Evolutionary conservation across 2,329 filamentous ascomycete genomes (phyloP).

Genomic region (Aspergillus awamori): DNA sequence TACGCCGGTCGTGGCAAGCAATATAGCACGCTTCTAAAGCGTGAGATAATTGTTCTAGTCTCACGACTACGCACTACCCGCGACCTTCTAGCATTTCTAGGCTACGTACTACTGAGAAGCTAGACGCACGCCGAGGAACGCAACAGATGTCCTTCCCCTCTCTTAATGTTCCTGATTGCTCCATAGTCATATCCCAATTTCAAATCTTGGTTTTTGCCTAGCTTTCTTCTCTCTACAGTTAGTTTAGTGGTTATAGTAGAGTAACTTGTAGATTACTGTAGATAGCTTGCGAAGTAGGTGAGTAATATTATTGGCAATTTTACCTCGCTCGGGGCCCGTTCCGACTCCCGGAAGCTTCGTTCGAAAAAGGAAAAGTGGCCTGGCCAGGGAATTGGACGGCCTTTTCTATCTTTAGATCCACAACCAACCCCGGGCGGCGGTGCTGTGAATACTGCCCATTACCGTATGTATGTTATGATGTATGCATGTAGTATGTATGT

Average conservation of each 20-base stretch:
- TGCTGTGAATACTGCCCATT: background rate
- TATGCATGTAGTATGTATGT: background rate
- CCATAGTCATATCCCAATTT: too few relatives aligned
- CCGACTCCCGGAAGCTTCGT: slow-evolving; percentile 7
- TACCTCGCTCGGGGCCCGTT: slow-evolving; percentile 2
- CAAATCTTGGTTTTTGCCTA: too few relatives aligned
- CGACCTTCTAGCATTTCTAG: background rate
- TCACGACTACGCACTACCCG: background rate
- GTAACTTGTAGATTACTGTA: background rate
- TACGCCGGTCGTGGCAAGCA: slow-evolving; percentile 8
- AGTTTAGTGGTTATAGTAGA: too few relatives aligned
- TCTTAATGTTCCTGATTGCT: background rate
- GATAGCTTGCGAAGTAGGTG: background rate
- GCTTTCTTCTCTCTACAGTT: too few relatives aligned
- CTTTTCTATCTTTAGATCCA: slow-evolving; percentile 10
- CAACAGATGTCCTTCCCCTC: background rate
- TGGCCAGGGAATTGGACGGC: background rate
- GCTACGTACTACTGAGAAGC: background rate
- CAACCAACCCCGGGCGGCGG: background rate
- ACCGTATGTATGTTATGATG: background rate
- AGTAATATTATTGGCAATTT: background rate
- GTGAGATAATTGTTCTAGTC: background rate
- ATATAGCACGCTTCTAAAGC: slow-evolving; percentile 2
- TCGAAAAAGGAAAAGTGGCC: slow-evolving; percentile 4
- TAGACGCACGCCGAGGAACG: background rate